Base-by-base conservation (phyloP, 345 rosid species). In the Bruguiera sexangula region DNA sequence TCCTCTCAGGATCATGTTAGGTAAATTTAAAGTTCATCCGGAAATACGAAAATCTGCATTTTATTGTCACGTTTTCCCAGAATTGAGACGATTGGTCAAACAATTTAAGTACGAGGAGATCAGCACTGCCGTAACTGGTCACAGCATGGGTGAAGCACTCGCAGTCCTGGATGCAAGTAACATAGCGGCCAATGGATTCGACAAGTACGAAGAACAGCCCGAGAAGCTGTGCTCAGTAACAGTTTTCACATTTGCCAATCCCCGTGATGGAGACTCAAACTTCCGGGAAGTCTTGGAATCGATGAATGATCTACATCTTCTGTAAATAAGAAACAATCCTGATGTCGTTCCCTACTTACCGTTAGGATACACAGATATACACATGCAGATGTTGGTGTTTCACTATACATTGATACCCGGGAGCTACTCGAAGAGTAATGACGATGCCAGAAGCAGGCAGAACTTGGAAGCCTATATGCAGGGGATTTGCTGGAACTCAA, bases 131-230 rank as follows among this genome's bases (percentile, higher is more conserved):
- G 32, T 79, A 65, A 71, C 85, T 0, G 90, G 93, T 8, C 90
- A 84, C 71, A 90, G 90, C 82, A 68, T 88, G 56, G 92, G 92
- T 1, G 90, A 76, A 9, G 80, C 91, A 1, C 66, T 87, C 26
- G 84, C 85, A 64, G 76, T 83, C 30, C 73, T 91, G 30, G 76
- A 73, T 24, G 88, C 93, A 6, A 70, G 74, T 8, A 94, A 88
- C 79, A 74, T 90, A 22, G 84, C 73, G 8, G 52, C 72, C 11
- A 79, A 76, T 11, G 72, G 80, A 55, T 71, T 69, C 54, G 79
- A 68, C 73, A 75, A 58, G 64, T 24, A 55, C 62, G 39, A 66
- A 43, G 22, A 29, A n/a, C 67, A 64, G 51, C 66, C 75, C 2
- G 32, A 27, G 24, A 68, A 69, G 56, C 37, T 69, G 24, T 77